Percentiles rank a stretch among this genome's conserved stretches.
These are phyloP conservation scores for Lactifluus echinatus DNA, from an alignment of 768 basidiomycete genomes.

Conservation along the genomic window DNA sequence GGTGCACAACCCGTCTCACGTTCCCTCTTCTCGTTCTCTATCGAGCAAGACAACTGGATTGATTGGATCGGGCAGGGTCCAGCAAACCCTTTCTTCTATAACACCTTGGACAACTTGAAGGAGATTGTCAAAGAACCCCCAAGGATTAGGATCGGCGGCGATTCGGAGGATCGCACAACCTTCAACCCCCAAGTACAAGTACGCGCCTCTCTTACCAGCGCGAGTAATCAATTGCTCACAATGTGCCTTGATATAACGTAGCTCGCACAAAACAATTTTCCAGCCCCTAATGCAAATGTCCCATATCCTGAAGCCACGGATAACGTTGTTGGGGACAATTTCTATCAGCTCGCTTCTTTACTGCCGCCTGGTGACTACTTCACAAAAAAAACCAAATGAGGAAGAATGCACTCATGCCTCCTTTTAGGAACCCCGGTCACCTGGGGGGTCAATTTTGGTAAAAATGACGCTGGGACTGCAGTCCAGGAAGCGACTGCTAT, in stretches of 20 bases:
- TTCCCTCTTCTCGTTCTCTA: slow-evolving; percentile 48
- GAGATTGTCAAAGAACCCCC: slow-evolving; percentile 44
- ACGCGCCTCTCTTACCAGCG: neutral
- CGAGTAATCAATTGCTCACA: neutral
- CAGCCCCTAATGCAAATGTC: slow-evolving; percentile 36
- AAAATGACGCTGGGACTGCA: slow-evolving; percentile 29
- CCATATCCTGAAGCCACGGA: slow-evolving; percentile 62
- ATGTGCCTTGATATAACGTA: slow-evolving; percentile 16
- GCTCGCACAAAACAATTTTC: slow-evolving; percentile 44
- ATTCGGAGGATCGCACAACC: slow-evolving; percentile 49
- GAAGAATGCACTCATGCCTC: neutral
- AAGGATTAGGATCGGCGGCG: slow-evolving; percentile 47
- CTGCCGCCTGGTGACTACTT: slow-evolving; percentile 39
- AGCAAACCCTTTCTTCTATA: slow-evolving; percentile 52
- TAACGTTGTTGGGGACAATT: slow-evolving; percentile 51
- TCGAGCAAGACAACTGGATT: slow-evolving; percentile 63
- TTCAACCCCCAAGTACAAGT: slow-evolving; percentile 44
- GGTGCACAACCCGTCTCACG: neutral
- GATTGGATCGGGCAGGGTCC: slow-evolving; percentile 52
- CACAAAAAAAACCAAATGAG: too few relatives aligned
- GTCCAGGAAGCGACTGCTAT: slow-evolving; percentile 42
- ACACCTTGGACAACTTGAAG: slow-evolving; percentile 48
- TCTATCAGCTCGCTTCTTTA: slow-evolving; percentile 43
- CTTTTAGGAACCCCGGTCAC: slow-evolving; percentile 47
- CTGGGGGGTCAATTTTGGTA: slow-evolving; percentile 63